These are phyloP conservation scores for Trypanosoma scelopori DNA, from an alignment of 208 protist species.

Conservation along the genomic window DNA sequence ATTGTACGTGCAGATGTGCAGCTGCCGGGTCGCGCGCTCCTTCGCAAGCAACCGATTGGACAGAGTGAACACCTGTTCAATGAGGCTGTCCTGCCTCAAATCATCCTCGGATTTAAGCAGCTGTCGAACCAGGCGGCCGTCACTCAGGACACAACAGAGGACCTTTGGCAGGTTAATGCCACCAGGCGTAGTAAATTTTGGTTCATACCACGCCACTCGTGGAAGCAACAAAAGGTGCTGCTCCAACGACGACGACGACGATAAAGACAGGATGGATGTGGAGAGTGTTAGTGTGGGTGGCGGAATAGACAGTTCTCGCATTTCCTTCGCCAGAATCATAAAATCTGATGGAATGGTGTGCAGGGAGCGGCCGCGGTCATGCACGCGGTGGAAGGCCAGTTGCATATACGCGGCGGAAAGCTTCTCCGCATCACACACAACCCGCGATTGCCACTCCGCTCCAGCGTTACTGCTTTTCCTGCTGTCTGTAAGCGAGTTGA, in stretches of 20 bases:
- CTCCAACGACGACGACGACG: neutral
- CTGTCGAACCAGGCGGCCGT: constrained; percentile 86
- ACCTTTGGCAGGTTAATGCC: constrained; percentile 96
- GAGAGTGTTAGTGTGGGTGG: constrained; percentile 38
- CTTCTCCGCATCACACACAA: constrained; percentile 45
- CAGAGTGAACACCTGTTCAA: constrained; percentile 94
- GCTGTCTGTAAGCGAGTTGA: constrained; percentile 19
- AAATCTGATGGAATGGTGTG: constrained; percentile 44
- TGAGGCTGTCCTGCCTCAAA: constrained; percentile 95
- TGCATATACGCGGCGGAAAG: constrained; percentile 82
- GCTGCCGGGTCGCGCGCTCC: constrained; percentile 11
- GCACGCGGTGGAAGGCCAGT: constrained; percentile 55
- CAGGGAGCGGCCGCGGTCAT: constrained; percentile 5
- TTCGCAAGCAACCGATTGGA: constrained; percentile 80
- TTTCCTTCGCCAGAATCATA: constrained; percentile 29
- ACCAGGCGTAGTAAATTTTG: constrained; percentile 75
- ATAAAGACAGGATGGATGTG: neutral
- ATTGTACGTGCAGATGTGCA: constrained; percentile 92
- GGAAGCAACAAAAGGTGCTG: constrained; percentile 14
- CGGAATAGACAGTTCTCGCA: constrained; percentile 39
- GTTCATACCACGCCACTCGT: constrained; percentile 53
- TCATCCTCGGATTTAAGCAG: constrained; percentile 93
- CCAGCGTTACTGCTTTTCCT: neutral
- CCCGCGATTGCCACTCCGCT: neutral
- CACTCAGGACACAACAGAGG: constrained; percentile 76